These are phyloP conservation scores for Paracorniculantispora psalliotae DNA, from an alignment of 2,329 filamentous ascomycete species.

Conservation along the genomic window DNA sequence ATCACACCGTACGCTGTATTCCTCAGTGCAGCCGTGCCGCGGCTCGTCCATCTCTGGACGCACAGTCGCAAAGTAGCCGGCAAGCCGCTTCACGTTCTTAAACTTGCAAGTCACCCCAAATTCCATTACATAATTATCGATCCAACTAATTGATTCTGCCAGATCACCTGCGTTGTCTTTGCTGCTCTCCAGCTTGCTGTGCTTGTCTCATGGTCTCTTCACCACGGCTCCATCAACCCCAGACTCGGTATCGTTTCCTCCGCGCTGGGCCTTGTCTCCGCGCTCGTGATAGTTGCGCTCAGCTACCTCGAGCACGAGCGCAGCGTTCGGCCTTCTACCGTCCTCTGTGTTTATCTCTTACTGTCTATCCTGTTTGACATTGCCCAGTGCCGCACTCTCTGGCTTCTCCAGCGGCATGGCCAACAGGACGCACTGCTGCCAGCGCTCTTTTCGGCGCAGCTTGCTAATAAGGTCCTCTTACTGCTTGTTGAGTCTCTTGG, in stretches of 20 bases:
- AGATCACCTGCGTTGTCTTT: neutral
- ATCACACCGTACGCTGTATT: neutral
- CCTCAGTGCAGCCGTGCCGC: neutral
- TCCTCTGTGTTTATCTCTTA: slow-evolving; percentile 33
- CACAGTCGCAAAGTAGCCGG: neutral
- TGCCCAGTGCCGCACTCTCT: slow-evolving; percentile 33
- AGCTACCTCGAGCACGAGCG: slow-evolving; percentile 30
- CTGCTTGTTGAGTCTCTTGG: slow-evolving; percentile 16
- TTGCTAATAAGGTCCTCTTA: slow-evolving; percentile 25
- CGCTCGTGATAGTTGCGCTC: slow-evolving; percentile 21
- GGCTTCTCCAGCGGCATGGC: slow-evolving; percentile 19
- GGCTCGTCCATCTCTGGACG: neutral
- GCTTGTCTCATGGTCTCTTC: neutral
- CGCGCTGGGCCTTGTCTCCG: slow-evolving; percentile 24
- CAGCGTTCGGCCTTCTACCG: slow-evolving; percentile 33
- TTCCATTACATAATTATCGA: neutral
- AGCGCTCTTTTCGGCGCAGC: slow-evolving; percentile 25
- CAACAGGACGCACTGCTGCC: slow-evolving; percentile 17
- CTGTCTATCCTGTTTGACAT: slow-evolving; percentile 34
- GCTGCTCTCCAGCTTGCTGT: neutral
- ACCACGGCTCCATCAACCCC: neutral
- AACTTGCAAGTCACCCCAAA: neutral
- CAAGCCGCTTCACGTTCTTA: neutral
- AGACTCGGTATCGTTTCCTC: slow-evolving; percentile 15
- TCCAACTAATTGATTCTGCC: neutral